Evolutionary conservation across 108 stramenopile species (phyloP).

Genomic region (Nitzschia inconspicua): DNA sequence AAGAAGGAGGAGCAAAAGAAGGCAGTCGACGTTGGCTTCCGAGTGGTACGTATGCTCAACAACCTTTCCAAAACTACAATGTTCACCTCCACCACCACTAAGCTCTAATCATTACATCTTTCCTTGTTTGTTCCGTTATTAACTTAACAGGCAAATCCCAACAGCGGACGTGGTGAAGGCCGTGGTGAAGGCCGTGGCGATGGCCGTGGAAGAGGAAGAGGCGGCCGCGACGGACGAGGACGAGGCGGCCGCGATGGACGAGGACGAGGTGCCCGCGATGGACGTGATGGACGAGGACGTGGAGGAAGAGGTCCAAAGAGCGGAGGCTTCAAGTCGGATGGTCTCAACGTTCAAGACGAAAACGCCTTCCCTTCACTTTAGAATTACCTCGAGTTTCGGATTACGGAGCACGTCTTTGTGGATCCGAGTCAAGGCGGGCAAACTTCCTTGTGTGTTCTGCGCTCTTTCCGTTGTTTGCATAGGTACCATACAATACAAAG

Average conservation of each 20-base stretch:
- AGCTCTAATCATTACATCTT: too few species aligned
- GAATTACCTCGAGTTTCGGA: too few species aligned
- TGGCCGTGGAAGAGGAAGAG: slow-evolving; percentile 47
- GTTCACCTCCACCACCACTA: too few species aligned
- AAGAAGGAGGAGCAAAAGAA: slow-evolving; percentile 58
- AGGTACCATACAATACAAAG: too few species aligned
- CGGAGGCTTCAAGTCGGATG: slow-evolving; percentile 32
- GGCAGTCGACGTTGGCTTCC: slow-evolving; percentile 72
- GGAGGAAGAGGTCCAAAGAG: slow-evolving; percentile 34
- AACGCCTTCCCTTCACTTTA: slow-evolving; percentile 74
- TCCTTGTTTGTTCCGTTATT: too few species aligned
- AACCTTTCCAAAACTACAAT: too few species aligned
- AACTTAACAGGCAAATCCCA: too few species aligned
- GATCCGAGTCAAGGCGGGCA: too few species aligned
- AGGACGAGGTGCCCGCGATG: slow-evolving; percentile 29
- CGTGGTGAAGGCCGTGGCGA: slow-evolving; percentile 39
- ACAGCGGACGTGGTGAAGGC: slow-evolving; percentile 43
- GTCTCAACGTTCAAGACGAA: slow-evolving; percentile 56
- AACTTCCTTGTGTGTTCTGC: too few species aligned
- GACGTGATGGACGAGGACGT: slow-evolving; percentile 31
- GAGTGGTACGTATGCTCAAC: slow-evolving; percentile 48
- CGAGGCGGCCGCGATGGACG: slow-evolving; percentile 38
- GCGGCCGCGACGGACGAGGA: slow-evolving; percentile 34
- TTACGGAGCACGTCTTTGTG: too few species aligned
- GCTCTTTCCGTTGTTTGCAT: too few species aligned